phyloP scores from a whole-genome alignment of 2,329 filamentous ascomycete species.

The Claviceps pusilla region DNA sequence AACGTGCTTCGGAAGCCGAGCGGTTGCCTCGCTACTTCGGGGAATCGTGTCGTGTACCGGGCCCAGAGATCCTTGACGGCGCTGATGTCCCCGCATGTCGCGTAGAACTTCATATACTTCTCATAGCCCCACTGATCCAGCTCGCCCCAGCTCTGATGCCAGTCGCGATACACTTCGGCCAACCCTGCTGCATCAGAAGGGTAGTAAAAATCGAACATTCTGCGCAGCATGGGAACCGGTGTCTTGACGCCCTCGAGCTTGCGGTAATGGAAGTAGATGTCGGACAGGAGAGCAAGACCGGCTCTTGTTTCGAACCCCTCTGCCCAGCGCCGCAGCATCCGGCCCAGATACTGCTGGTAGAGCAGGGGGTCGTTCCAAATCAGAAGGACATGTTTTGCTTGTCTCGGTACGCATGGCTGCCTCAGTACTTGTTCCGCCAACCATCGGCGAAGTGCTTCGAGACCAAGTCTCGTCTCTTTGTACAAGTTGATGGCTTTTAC shows the following conservation, averaged over 20 bases:
- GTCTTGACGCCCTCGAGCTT: conserved; percentile 24
- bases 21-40: conserved; percentile 18
- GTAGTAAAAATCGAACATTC: conserved; percentile 29
- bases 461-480: conserved; percentile 9
- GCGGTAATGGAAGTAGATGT: conserved; percentile 33
- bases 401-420: conserved; percentile 19
- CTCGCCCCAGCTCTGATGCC: conserved; percentile 24
- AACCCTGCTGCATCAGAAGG: conserved; percentile 25
- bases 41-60: conserved; percentile 24
- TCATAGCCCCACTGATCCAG: conserved; percentile 31
- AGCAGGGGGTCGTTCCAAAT: conserved; percentile 22
- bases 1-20: conserved; percentile 44
- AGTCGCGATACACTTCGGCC: conserved; percentile 34
- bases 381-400: conserved; percentile 25
- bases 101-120: conserved; percentile 34
- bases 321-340: conserved; percentile 17
- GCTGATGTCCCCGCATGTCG: conserved; percentile 30
- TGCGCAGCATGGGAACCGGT: conserved; percentile 24
- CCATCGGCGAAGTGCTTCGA: conserved; percentile 16
- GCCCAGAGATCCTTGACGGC: conserved; percentile 30
- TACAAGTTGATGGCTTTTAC: conserved; percentile 12
- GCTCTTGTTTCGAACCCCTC: conserved; percentile 13
- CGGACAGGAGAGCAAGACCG: conserved; percentile 19
- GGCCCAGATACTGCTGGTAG: conserved; percentile 30
- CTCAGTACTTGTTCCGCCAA: conserved; percentile 18